phyloP scores from a whole-genome alignment of 2,329 filamentous ascomycete species.

The Colletotrichum salicis region DNA sequence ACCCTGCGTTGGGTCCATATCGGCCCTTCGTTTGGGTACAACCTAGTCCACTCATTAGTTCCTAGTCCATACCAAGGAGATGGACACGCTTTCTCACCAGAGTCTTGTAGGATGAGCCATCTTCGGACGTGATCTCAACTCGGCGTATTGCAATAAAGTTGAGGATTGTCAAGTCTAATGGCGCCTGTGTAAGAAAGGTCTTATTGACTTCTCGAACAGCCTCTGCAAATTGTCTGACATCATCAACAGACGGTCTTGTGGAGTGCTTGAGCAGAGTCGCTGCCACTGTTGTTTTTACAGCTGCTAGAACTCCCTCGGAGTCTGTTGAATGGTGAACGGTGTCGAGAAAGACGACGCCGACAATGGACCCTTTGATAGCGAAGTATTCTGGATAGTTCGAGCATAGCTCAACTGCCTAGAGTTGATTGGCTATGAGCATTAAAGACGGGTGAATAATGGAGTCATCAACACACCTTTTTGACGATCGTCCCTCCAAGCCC shows the following conservation, averaged over 20 bases:
- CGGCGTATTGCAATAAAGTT: constrained; percentile 14
- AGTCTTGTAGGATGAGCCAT: neutral
- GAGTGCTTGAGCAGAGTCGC: constrained; percentile 15
- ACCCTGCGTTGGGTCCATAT: neutral
- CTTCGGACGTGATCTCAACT: neutral
- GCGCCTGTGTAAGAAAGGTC: neutral
- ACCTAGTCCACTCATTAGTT: neutral
- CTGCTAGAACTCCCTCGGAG: constrained; percentile 37
- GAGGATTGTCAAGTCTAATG: constrained; percentile 1
- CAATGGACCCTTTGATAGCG: constrained; percentile 23
- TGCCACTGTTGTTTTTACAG: constrained; percentile 35
- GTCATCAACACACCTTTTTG: constrained; percentile 37
- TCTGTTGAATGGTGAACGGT: constrained; percentile 39
- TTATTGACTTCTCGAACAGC: constrained; percentile 38
- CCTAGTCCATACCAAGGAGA: neutral
- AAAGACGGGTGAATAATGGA: neutral
- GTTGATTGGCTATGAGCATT: too few relatives aligned
- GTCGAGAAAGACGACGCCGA: constrained; percentile 39
- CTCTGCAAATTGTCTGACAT: constrained; percentile 38
- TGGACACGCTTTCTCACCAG: neutral
- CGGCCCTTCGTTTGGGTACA: constrained; percentile 7
- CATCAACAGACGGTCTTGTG: constrained; percentile 20
- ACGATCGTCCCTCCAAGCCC: constrained; percentile 40
- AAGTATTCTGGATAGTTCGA: constrained; percentile 18
- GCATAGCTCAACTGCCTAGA: neutral